A percentile compares a stretch with the other conserved stretches of the same genome.
phyloP scores from a whole-genome alignment of 169 alveolate genomes.

The Plasmodium yoelii region DNA sequence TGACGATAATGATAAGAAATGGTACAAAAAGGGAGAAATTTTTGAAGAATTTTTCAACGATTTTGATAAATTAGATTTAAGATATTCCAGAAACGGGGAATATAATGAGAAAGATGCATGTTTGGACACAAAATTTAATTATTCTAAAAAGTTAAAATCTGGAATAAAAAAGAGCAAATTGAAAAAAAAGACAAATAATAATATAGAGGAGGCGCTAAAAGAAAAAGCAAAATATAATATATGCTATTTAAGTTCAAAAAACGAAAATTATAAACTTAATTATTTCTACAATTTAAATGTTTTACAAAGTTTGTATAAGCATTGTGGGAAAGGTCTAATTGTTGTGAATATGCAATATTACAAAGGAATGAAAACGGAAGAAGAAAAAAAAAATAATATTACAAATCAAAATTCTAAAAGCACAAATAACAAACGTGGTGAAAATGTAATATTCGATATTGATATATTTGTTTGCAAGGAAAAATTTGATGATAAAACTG shows the following conservation, averaged over 20 bases:
- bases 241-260: conserved; percentile 41
- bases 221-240: conserved; percentile 59
- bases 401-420: background rate
- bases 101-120: background rate
- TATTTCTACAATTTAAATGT: conserved; percentile 49
- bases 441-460: conserved; percentile 35
- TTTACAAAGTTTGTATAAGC: conserved; percentile 48
- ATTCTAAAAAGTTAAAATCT: conserved; percentile 19
- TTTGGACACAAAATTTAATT: background rate
- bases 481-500: background rate
- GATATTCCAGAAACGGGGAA: background rate
- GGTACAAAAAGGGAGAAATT: background rate
- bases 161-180: background rate
- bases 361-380: conserved; percentile 13
- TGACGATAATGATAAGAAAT: background rate
- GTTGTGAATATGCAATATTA: conserved; percentile 58
- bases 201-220: conserved; percentile 8
- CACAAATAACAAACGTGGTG: background rate
- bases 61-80: conserved; percentile 5
- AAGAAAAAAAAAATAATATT: background rate
- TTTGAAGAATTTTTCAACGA: conserved; percentile 28
- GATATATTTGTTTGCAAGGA: conserved; percentile 66
- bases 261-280: conserved; percentile 42
- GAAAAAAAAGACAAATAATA: conserved; percentile 40
- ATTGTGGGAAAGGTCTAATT: conserved; percentile 68